A percentile compares a stretch with the other conserved stretches of the same genome.
Evolutionary conservation across 345 rosid genomes (phyloP).

Genomic region (Rhizophora apiculata): DNA sequence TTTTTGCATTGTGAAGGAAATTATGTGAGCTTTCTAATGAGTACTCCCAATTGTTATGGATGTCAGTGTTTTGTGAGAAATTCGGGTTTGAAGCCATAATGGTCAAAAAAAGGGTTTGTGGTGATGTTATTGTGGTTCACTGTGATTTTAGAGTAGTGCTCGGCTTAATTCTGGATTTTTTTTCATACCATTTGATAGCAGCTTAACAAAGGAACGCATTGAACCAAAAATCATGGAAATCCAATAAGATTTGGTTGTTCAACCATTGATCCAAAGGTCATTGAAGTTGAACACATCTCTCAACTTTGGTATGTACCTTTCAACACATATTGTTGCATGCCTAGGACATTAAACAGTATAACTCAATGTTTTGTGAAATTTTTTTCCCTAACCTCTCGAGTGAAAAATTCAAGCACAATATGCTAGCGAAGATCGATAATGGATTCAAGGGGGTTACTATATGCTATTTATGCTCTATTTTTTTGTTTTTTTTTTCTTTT

Average conservation of each 20-base stretch:
- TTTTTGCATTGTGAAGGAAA: conserved; percentile 28
- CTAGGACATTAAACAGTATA: too few species aligned
- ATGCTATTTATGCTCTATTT: too few species aligned
- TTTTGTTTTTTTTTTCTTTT: too few species aligned
- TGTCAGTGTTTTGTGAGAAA: conserved; percentile 18
- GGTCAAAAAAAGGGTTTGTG: conserved; percentile 53
- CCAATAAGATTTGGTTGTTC: conserved; percentile 14
- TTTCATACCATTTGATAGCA: conserved; percentile 2
- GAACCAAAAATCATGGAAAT: conserved; percentile 25
- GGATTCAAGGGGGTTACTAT: too few species aligned
- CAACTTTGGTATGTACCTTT: neutral
- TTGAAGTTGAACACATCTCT: conserved; percentile 37
- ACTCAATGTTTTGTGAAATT: too few species aligned
- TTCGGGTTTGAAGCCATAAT: conserved; percentile 32
- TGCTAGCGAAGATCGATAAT: too few species aligned
- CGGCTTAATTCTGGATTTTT: neutral
- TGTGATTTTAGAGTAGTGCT: conserved; percentile 22
- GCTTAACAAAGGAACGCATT: conserved; percentile 23
- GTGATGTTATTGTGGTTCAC: conserved; percentile 45
- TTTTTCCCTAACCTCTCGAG: too few species aligned
- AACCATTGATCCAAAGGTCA: conserved; percentile 6
- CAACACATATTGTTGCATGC: too few species aligned
- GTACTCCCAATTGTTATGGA: neutral
- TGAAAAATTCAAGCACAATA: too few species aligned
- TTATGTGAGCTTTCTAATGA: conserved; percentile 50